Conservation (phyloP, 129 eudicot genomes). For the Ambrosia artemisiifolia region DNA sequence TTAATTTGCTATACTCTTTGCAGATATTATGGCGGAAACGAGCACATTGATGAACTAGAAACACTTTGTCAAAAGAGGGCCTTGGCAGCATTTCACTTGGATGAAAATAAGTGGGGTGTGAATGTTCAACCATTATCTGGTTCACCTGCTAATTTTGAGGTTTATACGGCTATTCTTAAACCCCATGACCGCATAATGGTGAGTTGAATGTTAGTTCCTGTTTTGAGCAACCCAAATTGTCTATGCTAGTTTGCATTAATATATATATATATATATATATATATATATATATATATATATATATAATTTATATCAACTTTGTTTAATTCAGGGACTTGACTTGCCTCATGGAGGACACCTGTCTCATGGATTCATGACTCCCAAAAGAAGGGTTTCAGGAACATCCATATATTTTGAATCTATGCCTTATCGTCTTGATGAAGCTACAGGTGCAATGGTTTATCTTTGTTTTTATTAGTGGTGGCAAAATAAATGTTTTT, state of each 20-base stretch:
- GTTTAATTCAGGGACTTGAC: constrained; percentile 66
- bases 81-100: constrained; percentile 79
- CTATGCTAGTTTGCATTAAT: constrained; percentile 1
- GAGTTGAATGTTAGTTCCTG: constrained; percentile 19
- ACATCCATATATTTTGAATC: constrained; percentile 90
- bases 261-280: neutral
- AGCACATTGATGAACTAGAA: constrained; percentile 89
- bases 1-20: constrained; percentile 12
- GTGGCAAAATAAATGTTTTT: neutral
- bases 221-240: neutral
- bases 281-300: neutral
- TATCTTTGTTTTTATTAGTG: constrained; percentile 6
- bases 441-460: constrained; percentile 59
- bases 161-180: constrained; percentile 78
- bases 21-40: constrained; percentile 98
- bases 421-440: constrained; percentile 93
- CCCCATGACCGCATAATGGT: constrained; percentile 98
- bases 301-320: neutral
- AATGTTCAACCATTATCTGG: constrained; percentile 95
- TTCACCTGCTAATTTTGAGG: constrained; percentile 98
- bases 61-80: constrained; percentile 87
- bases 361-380: constrained; percentile 94
- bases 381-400: constrained; percentile 90
- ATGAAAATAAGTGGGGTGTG: constrained; percentile 85
- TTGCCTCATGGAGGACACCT: constrained; percentile 95